Base-by-base conservation (phyloP, 2,329 filamentous ascomycete species). In the Sclerotinia spermophila region DNA sequence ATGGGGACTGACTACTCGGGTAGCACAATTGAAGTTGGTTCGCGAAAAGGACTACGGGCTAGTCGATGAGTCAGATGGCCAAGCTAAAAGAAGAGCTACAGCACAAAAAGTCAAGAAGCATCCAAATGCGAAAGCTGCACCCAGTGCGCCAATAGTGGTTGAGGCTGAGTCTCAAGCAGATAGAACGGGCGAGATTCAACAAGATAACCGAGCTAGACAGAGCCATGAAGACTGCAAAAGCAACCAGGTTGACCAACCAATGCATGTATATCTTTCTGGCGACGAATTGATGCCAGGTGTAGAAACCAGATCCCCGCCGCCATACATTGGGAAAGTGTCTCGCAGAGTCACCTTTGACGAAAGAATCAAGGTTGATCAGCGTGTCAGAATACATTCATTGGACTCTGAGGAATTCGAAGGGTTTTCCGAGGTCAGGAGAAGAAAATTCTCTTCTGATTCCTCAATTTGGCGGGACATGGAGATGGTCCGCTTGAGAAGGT, bases 11-110 rank as follows among this genome's bases (percentile, higher is more conserved):
- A 60, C 56, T 2, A 56, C 68, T 30, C 66, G 30, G 10, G 53
- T 74, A 45, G 62, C 58, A 17, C 45, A 71, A 33, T 55, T 76
- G 19, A 69, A 69, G 17, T 56, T 75, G 30, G 73, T 75, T 33
- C 35, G 70, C 17, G 69, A 73, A 38, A 73, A 33, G 42, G 24
- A 42, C 11, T 21, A 66, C 15, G 48, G 5, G 5, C 30, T 15
- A n/a, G 10, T 53, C 15, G 45, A 30, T 27, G 24, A 55, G 45
- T 11, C 35, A 40, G 40, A 40, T 15, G 17, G 17, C n/a, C 62
- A 66, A 53, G 48, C 48, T 13, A 15, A 30, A 27, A 40, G 11
- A 11, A 38, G 2, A 30, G 15, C 17, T 30, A 8, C 33, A 13
- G 33, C 2, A 24, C 21, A n/a, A 40, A 40, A 40, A 5, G 2